A percentile compares a stretch with the other conserved stretches of the same genome.
These are phyloP conservation scores for Hypoxylon sp. DNA, from an alignment of 2,329 filamentous ascomycete genomes.

Conservation along the genomic window DNA sequence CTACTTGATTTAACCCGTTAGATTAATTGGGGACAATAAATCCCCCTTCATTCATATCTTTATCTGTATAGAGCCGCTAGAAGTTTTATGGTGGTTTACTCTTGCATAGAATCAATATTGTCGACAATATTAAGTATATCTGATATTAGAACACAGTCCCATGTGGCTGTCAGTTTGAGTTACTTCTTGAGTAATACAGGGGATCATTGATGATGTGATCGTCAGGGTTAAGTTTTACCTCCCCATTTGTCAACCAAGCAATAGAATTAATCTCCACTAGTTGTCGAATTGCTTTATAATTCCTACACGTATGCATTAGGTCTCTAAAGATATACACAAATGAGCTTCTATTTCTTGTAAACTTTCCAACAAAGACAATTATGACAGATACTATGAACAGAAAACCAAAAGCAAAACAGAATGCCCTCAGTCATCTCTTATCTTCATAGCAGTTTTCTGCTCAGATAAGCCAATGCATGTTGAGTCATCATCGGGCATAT, in stretches of 20 bases:
- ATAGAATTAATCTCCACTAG: constrained; percentile 30
- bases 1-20: no score
- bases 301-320: constrained; percentile 36
- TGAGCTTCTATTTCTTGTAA: no score
- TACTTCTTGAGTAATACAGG: not conserved
- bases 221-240: constrained; percentile 24
- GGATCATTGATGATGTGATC: constrained; percentile 29
- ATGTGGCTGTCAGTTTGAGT: no score
- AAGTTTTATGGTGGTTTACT: no score
- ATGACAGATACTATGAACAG: not conserved
- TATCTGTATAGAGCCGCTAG: no score
- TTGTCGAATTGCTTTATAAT: constrained; percentile 35
- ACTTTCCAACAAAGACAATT: no score
- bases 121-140: no score
- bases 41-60: no score
- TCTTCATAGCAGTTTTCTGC: constrained; percentile 1
- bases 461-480: constrained; percentile 18
- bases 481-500: not conserved
- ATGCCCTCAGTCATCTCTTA: not conserved
- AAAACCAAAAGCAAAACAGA: not conserved
- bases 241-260: constrained; percentile 3
- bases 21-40: no score
- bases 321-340: not conserved
- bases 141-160: no score
- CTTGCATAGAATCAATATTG: no score